Percentiles rank a stretch among this genome's conserved stretches.
These are phyloP conservation scores for Melaleuca quinquenervia DNA, from an alignment of 345 rosid species.

Conservation along the genomic window DNA sequence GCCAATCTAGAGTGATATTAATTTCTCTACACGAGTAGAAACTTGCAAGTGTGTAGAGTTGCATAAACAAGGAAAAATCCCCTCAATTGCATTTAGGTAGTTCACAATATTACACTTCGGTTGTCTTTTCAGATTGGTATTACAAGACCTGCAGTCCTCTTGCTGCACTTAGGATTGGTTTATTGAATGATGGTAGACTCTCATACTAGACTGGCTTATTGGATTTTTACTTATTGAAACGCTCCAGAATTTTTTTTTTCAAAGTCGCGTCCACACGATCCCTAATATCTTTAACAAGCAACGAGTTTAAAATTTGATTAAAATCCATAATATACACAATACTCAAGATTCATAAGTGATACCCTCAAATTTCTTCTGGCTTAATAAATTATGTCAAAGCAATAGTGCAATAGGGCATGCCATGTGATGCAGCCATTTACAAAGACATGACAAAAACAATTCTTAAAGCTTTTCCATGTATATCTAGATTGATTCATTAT, in stretches of 20 bases:
- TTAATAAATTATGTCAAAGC: no score
- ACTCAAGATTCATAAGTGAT: rapidly evolving
- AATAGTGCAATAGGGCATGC: rapidly evolving
- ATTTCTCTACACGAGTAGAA: no score
- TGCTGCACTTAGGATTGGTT: no score
- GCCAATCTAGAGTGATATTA: no score
- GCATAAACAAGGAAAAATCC: no score
- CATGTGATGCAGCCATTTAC: background rate
- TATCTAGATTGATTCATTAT: background rate
- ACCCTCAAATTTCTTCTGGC: rapidly evolving
- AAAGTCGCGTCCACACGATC: rapidly evolving
- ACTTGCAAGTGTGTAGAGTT: no score
- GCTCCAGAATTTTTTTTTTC: rapidly evolving
- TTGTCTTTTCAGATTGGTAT: no score
- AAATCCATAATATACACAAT: background rate
- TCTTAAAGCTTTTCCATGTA: background rate
- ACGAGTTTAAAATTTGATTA: rapidly evolving
- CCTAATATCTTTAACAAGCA: rapidly evolving
- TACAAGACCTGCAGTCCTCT: no score
- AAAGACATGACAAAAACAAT: no score
- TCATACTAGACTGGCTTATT: rapidly evolving
- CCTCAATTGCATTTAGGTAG: no score
- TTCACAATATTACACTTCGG: no score
- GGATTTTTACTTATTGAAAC: rapidly evolving
- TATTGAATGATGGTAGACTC: no score